phyloP scores from a whole-genome alignment of 139 green algal genomes.

The Micractinium conductrix region DNA sequence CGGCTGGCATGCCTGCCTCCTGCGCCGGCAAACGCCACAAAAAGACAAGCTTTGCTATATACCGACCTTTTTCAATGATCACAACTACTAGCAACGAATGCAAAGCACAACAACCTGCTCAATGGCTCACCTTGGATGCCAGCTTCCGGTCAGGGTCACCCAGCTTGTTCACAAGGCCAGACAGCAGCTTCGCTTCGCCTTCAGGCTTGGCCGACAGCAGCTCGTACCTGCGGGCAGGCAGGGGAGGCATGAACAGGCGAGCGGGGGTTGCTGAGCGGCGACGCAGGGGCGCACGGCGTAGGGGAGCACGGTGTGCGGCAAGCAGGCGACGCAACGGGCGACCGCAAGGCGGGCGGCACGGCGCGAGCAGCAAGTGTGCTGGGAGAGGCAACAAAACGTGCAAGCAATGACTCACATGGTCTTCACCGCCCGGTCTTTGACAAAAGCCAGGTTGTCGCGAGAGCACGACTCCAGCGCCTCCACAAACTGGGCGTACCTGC shows the following conservation, averaged over 20 bases:
- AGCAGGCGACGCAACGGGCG: too few species aligned
- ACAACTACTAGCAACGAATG: background rate
- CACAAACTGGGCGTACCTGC: conserved; percentile 76
- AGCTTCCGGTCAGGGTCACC: conserved; percentile 89
- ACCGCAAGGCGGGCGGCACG: too few species aligned
- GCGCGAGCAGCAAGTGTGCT: too few species aligned
- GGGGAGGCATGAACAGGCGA: background rate
- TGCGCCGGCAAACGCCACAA: too few species aligned
- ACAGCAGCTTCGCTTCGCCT: conserved; percentile 73
- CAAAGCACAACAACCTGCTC: too few species aligned
- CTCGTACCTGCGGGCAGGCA: background rate
- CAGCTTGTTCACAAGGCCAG: conserved; percentile 93
- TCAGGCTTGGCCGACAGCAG: conserved; percentile 9
- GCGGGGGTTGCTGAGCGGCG: too few species aligned
- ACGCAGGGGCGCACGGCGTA: too few species aligned
- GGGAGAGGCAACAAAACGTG: too few species aligned
- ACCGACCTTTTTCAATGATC: too few species aligned
- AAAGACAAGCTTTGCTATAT: too few species aligned
- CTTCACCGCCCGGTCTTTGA: conserved; percentile 83
- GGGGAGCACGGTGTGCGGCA: too few species aligned
- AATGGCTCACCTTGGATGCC: conserved; percentile 78
- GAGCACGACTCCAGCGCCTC: conserved; percentile 71
- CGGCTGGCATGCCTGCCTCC: too few species aligned
- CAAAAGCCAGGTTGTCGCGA: conserved; percentile 84
- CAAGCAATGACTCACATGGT: conserved; percentile 44